Evolutionary conservation across 2,329 filamentous ascomycete species (phyloP).

Genomic region (Colletotrichum theobromicola): DNA sequence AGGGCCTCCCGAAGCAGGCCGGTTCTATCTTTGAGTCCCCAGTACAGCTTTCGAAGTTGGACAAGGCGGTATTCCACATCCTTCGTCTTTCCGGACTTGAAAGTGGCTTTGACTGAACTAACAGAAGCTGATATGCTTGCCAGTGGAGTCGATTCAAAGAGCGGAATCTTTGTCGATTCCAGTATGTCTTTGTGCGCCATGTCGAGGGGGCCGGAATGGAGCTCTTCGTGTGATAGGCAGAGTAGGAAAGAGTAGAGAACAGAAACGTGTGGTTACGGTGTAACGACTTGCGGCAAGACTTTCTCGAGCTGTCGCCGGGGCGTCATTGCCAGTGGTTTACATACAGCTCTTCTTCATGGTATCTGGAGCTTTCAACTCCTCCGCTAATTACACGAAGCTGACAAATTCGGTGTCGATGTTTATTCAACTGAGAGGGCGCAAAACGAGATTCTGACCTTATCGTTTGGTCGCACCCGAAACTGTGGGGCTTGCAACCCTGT

Average conservation of each 20-base stretch:
- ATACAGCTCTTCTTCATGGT: background rate
- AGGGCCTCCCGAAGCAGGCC: background rate
- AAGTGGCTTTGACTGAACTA: background rate
- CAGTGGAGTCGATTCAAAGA: background rate
- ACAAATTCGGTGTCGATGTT: background rate
- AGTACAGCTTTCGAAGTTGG: background rate
- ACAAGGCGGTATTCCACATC: background rate
- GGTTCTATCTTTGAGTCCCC: background rate
- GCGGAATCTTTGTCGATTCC: background rate
- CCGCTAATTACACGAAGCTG: background rate
- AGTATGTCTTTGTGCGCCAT: background rate
- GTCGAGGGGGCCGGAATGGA: background rate
- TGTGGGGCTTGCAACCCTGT: background rate
- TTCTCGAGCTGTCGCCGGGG: background rate
- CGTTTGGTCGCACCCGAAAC: background rate
- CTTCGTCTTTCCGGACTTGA: background rate
- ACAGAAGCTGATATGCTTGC: background rate
- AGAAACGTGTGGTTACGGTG: background rate
- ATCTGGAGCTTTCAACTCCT: background rate
- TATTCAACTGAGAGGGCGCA: background rate
- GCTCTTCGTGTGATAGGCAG: background rate
- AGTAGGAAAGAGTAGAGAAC: background rate
- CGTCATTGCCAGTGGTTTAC: background rate
- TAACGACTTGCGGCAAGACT: background rate
- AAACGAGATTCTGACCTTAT: background rate